A percentile compares a stretch with the other conserved stretches of the same genome.
phyloP scores from a whole-genome alignment of 2,329 filamentous ascomycete species.

The Paecilomyces dactylethromorphus region DNA sequence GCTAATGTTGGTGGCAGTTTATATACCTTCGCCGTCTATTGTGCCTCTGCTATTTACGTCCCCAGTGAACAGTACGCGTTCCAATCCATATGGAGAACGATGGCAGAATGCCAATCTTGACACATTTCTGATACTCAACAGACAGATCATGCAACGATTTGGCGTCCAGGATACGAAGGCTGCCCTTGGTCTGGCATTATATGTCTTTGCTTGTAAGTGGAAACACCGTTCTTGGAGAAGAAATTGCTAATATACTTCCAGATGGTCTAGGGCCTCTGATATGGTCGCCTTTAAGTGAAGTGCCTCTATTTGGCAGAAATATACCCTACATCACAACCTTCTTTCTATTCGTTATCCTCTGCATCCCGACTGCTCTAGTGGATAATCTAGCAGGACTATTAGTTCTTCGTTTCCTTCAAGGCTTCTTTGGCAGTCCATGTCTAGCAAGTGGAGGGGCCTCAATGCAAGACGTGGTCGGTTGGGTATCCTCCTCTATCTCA shows the following conservation, averaged over 20 bases:
- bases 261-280: slow-evolving; percentile 58
- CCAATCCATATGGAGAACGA: background rate
- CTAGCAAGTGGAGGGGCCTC: slow-evolving; percentile 51
- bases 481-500: background rate
- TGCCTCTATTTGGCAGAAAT: slow-evolving; percentile 60
- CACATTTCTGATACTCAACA: background rate
- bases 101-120: background rate
- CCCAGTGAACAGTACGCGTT: slow-evolving; percentile 7
- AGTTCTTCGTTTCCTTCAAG: slow-evolving; percentile 57
- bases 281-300: slow-evolving; percentile 60
- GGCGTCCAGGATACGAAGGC: slow-evolving; percentile 18
- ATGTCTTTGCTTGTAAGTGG: slow-evolving; percentile 16
- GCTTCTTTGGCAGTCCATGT: slow-evolving; percentile 60
- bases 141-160: slow-evolving; percentile 10
- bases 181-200: slow-evolving; percentile 23
- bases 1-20: slow-evolving; percentile 52
- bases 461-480: slow-evolving; percentile 29
- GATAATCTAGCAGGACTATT: slow-evolving; percentile 59
- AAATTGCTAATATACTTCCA: background rate
- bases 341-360: slow-evolving; percentile 59
- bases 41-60: slow-evolving; percentile 14
- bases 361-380: slow-evolving; percentile 58
- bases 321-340: slow-evolving; percentile 62
- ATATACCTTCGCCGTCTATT: slow-evolving; percentile 23
- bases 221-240: slow-evolving; percentile 9